Evolutionary conservation across 1,284 basidiomycete species (phyloP).

Genomic region (Schizophyllum amplum): DNA sequence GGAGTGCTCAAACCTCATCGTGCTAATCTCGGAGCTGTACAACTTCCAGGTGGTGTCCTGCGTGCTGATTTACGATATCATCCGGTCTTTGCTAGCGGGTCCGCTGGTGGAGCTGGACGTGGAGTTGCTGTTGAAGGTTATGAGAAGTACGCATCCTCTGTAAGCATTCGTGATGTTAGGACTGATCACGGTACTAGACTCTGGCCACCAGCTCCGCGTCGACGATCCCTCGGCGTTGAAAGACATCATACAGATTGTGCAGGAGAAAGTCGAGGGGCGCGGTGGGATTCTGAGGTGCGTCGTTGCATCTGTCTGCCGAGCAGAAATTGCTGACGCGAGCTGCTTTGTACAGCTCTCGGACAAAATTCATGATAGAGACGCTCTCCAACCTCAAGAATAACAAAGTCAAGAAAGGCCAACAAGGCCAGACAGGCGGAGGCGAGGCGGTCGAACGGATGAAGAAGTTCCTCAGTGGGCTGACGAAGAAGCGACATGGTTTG

Average conservation of each 20-base stretch:
- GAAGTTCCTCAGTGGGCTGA: constrained; percentile 70
- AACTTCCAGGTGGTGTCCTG: constrained; percentile 93
- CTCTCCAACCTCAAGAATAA: constrained; percentile 88
- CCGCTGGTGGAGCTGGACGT: constrained; percentile 73
- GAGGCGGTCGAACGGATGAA: constrained; percentile 80
- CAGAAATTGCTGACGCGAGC: neutral
- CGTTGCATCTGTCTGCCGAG: neutral
- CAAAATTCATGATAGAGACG: constrained; percentile 91
- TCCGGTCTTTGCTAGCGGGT: constrained; percentile 68
- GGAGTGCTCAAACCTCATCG: constrained; percentile 83
- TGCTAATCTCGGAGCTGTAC: constrained; percentile 88
- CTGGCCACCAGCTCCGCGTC: constrained; percentile 80
- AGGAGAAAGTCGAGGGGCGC: constrained; percentile 57
- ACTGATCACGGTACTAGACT: constrained; percentile 40
- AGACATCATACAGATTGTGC: constrained; percentile 80
- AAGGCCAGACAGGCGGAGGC: constrained; percentile 32
- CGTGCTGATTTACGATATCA: constrained; percentile 83
- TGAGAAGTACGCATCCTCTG: constrained; percentile 63
- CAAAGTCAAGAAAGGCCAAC: constrained; percentile 54
- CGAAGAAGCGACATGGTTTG: constrained; percentile 70
- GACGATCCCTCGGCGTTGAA: constrained; percentile 82
- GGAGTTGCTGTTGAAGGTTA: constrained; percentile 82
- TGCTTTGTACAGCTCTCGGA: constrained; percentile 53
- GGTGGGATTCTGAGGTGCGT: constrained; percentile 53
- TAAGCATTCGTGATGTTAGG: neutral